These are phyloP conservation scores for Ophiocordyceps australis DNA, from an alignment of 2,329 filamentous ascomycete species.

Conservation along the genomic window DNA sequence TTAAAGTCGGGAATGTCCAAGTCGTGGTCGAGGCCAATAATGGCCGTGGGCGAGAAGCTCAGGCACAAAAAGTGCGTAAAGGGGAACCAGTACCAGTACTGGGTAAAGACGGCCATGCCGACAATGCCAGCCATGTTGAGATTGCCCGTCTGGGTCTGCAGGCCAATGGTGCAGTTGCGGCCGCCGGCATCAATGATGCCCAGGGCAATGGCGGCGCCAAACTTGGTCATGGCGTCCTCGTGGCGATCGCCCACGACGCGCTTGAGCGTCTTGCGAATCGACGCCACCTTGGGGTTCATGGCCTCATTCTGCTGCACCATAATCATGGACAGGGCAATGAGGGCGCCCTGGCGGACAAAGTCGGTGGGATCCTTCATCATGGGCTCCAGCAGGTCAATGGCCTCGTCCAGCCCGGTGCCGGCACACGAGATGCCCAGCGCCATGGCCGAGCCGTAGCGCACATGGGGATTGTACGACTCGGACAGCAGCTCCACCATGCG, in stretches of 20 bases:
- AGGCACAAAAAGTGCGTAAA: slow-evolving; percentile 94
- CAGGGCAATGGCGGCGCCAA: slow-evolving; percentile 81
- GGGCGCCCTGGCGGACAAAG: slow-evolving; percentile 89
- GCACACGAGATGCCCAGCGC: slow-evolving; percentile 95
- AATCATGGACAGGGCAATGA: slow-evolving; percentile 93
- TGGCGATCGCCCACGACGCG: slow-evolving; percentile 91
- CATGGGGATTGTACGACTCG: slow-evolving; percentile 97
- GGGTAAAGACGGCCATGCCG: slow-evolving; percentile 93
- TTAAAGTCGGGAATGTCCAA: slow-evolving; percentile 88
- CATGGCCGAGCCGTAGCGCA: slow-evolving; percentile 95
- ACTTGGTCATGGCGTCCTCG: slow-evolving; percentile 99
- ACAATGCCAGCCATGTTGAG: slow-evolving; percentile 98
- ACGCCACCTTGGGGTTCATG: slow-evolving; percentile 91
- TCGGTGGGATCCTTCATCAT: slow-evolving; percentile 99
- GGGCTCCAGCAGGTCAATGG: slow-evolving; percentile 88
- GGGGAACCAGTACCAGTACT: slow-evolving; percentile 99
- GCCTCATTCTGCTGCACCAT: slow-evolving; percentile 98
- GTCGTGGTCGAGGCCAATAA: slow-evolving; percentile 88
- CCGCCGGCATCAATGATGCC: slow-evolving; percentile 97
- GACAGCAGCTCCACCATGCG: slow-evolving; percentile 97
- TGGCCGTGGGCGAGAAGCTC: slow-evolving; percentile 89
- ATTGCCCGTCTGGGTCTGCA: slow-evolving; percentile 95
- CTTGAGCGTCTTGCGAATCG: slow-evolving; percentile 80
- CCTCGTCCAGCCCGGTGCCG: slow-evolving; percentile 87
- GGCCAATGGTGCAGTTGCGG: slow-evolving; percentile 92